Evolutionary conservation across 768 basidiomycete species (phyloP).

Genomic region (Hypsizygus marmoreus): DNA sequence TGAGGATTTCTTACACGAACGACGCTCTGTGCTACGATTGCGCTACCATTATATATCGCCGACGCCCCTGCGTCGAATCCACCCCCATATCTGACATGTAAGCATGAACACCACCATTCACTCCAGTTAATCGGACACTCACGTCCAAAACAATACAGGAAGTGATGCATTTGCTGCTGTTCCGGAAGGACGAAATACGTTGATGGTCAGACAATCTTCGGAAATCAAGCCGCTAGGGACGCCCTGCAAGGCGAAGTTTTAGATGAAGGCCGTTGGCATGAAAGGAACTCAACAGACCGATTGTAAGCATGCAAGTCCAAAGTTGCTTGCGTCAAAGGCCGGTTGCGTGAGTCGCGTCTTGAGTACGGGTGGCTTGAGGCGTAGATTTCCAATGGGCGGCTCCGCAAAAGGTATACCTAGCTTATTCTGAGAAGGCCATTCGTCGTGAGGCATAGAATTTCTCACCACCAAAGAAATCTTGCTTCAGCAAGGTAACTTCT

Average conservation of each 20-base stretch:
- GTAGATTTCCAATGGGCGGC: constrained; percentile 49
- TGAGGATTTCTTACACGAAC: constrained; percentile 19
- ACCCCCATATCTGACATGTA: constrained; percentile 22
- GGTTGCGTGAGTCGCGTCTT: constrained; percentile 36
- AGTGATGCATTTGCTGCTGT: constrained; percentile 27
- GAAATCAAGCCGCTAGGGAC: constrained; percentile 38
- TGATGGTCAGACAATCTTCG: constrained; percentile 64
- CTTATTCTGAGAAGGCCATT: constrained; percentile 6
- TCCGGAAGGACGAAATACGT: constrained; percentile 54
- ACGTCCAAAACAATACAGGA: constrained; percentile 48
- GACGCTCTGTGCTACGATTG: constrained; percentile 26
- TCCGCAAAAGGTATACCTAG: constrained; percentile 57
- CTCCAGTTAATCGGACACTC: constrained; percentile 4
- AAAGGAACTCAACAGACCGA: constrained; percentile 24
- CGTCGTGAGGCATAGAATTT: neutral
- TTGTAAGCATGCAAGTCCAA: constrained; percentile 47
- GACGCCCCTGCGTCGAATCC: constrained; percentile 24
- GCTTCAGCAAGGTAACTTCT: constrained; percentile 32
- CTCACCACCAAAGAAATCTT: constrained; percentile 51
- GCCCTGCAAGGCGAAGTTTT: constrained; percentile 21
- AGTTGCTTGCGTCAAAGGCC: constrained; percentile 47
- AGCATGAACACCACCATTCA: neutral
- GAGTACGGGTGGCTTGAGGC: constrained; percentile 47
- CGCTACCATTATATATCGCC: constrained; percentile 23
- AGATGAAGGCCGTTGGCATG: neutral